Percentiles rank a stretch among this genome's conserved stretches.
Conservation (phyloP, 2,329 filamentous ascomycete species). For the Curvularia sp. region DNA sequence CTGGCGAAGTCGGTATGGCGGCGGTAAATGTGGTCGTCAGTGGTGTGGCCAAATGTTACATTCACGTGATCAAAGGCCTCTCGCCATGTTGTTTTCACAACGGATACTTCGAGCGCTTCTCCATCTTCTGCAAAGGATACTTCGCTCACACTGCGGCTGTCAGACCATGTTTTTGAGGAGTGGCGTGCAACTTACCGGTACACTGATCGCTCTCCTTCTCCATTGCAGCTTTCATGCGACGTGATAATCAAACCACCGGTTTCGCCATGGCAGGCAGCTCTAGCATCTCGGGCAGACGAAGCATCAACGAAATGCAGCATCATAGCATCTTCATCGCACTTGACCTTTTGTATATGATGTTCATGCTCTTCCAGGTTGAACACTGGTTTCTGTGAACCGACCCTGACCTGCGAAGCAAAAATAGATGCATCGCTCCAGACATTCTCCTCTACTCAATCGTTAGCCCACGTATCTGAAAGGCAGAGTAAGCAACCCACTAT, state of each 20-base stretch:
- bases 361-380: slow-evolving; percentile 50
- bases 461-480: slow-evolving; percentile 1
- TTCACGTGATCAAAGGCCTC: slow-evolving; percentile 41
- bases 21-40: slow-evolving; percentile 40
- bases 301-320: slow-evolving; percentile 41
- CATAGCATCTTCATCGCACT: slow-evolving; percentile 38
- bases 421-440: slow-evolving; percentile 31
- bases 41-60: slow-evolving; percentile 45
- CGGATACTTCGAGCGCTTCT: slow-evolving; percentile 35
- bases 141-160: slow-evolving; percentile 31
- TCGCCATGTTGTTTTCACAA: slow-evolving; percentile 37
- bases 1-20: slow-evolving; percentile 38
- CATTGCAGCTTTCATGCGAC: slow-evolving; percentile 48
- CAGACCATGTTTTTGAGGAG: not conserved
- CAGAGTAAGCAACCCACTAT: slow-evolving; percentile 31
- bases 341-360: slow-evolving; percentile 41
- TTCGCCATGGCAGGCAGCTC: slow-evolving; percentile 32
- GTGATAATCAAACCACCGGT: slow-evolving; percentile 47
- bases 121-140: slow-evolving; percentile 34
- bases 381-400: slow-evolving; percentile 43
- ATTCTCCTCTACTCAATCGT: slow-evolving; percentile 30
- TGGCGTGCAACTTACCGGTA: slow-evolving; percentile 36
- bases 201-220: slow-evolving; percentile 47
- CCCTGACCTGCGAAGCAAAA: slow-evolving; percentile 47
- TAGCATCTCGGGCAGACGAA: slow-evolving; percentile 36